Conservation (phyloP, 495 filamentous ascomycete species). For the Margaritispora aquatica region DNA sequence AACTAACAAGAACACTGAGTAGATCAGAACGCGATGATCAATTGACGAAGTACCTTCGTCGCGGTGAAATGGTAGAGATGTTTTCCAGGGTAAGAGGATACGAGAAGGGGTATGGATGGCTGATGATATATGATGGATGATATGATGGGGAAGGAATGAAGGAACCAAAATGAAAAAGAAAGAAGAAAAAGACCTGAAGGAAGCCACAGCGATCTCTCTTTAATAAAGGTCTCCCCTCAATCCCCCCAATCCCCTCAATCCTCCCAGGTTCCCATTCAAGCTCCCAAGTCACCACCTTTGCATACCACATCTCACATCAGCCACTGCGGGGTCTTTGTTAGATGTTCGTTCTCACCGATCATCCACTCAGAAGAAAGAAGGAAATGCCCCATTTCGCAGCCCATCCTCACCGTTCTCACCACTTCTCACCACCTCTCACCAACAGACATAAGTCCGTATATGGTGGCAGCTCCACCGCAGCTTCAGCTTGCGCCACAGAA, state of each 20-base stretch:
- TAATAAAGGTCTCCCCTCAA: neutral
- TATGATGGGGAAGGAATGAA: neutral
- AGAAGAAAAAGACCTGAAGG: too few species aligned
- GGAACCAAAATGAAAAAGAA: neutral
- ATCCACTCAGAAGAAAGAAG: too few species aligned
- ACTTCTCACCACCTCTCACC: too few species aligned
- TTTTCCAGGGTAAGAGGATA: neutral
- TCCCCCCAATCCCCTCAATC: too few species aligned
- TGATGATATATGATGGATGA: too few species aligned
- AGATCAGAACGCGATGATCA: too few species aligned
- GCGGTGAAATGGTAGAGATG: neutral
- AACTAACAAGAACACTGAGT: neutral
- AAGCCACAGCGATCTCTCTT: neutral
- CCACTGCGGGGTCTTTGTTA: neutral
- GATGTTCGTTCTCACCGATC: neutral
- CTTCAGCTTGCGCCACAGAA: neutral
- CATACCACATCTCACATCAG: neutral
- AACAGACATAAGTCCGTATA: too few species aligned
- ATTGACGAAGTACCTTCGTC: neutral
- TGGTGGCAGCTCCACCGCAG: neutral
- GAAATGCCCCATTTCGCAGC: too few species aligned
- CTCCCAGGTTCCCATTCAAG: too few species aligned
- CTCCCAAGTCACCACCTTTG: too few species aligned
- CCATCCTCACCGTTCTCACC: too few species aligned
- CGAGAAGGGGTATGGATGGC: too few species aligned